A percentile compares a stretch with the other conserved stretches of the same genome.
phyloP scores from a whole-genome alignment of 176 grass and related monocot genomes.

The Lolium multiflorum region DNA sequence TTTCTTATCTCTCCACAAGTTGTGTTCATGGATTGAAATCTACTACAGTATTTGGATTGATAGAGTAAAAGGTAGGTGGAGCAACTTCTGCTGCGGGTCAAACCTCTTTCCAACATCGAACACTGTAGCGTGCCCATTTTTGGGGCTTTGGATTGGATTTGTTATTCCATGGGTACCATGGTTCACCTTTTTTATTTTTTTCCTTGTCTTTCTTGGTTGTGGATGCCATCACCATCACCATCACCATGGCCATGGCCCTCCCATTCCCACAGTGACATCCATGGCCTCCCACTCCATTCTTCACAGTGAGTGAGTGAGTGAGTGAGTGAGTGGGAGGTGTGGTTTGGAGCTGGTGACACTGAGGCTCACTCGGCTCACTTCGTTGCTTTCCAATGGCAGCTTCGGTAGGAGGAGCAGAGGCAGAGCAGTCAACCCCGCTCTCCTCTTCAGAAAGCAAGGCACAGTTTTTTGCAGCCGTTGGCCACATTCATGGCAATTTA shows the following conservation, averaged over 20 bases:
- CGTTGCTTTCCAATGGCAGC: neutral
- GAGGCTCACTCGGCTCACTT: neutral
- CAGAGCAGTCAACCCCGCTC: neutral
- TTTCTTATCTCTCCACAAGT: neutral
- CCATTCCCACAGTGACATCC: neutral
- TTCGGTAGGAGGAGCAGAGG: neutral
- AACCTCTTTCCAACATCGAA: neutral
- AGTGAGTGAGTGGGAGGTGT: no score
- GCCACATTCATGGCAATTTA: neutral
- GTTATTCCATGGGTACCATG: neutral
- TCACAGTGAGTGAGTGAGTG: neutral
- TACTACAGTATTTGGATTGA: neutral
- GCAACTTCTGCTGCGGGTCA: neutral
- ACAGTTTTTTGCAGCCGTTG: constrained; percentile 6
- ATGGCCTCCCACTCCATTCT: constrained; percentile 17
- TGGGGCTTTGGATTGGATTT: neutral
- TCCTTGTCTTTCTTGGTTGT: neutral
- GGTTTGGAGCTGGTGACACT: neutral
- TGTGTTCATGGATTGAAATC: neutral
- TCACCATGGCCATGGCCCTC: constrained; percentile 21
- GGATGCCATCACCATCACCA: no score
- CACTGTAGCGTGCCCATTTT: neutral
- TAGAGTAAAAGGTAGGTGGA: neutral
- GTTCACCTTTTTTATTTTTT: neutral
- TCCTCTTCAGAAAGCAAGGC: neutral